Percentiles rank a stretch among this genome's conserved stretches.
phyloP scores from a whole-genome alignment of 306 rosid genomes.

The Sphenostylis stenocarpa region DNA sequence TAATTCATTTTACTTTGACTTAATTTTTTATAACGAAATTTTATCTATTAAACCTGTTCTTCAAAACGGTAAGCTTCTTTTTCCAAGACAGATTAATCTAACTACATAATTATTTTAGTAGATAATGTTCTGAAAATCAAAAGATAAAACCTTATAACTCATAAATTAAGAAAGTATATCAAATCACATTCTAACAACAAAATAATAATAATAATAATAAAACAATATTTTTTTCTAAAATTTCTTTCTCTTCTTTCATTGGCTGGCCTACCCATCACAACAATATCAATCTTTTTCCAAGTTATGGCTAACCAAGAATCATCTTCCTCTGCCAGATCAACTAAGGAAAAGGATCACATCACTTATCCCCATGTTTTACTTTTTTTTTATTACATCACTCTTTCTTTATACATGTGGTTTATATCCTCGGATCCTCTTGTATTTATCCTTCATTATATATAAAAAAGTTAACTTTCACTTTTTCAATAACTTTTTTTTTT shows the following conservation, averaged over 20 bases:
- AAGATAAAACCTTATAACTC: neutral
- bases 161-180: neutral
- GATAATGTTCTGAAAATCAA: neutral
- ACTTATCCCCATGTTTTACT: neutral
- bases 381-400: neutral
- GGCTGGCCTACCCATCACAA: neutral
- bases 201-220: no score
- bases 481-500: neutral
- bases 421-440: conserved; percentile 1
- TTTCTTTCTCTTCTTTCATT: neutral
- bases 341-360: neutral
- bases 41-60: neutral
- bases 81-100: neutral
- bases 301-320: neutral
- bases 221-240: neutral
- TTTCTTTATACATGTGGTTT: neutral
- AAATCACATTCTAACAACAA: neutral
- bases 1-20: neutral
- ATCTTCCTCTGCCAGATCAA: neutral
- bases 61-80: neutral
- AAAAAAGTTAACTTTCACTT: conserved; percentile 1
- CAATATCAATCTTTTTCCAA: neutral
- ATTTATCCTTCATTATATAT: neutral
- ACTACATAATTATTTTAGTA: neutral
- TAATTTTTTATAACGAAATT: neutral